Evolutionary conservation across 139 green algal genomes (phyloP).

Genomic region (Trebouxia sp.): DNA sequence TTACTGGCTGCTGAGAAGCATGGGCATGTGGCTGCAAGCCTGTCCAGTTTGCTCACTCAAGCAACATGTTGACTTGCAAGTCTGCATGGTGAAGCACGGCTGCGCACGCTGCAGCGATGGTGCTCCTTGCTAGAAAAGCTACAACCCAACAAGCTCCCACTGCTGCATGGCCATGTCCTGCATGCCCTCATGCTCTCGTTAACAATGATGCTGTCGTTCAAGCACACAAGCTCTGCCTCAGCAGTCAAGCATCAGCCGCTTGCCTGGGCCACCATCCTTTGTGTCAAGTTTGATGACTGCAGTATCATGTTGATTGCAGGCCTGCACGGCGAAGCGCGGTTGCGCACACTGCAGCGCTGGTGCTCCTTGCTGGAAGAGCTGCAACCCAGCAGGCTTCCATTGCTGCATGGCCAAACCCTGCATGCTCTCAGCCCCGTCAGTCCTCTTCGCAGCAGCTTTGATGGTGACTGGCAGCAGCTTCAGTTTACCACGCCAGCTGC

Average conservation of each 20-base stretch:
- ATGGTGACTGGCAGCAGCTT: constrained; percentile 20
- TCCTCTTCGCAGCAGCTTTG: constrained; percentile 1
- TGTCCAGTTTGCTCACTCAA: neutral
- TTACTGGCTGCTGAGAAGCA: neutral
- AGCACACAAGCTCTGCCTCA: neutral
- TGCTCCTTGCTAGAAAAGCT: neutral
- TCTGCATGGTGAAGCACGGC: neutral
- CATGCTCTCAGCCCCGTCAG: neutral
- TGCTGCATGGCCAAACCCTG: neutral
- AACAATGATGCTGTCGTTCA: neutral
- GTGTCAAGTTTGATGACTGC: neutral
- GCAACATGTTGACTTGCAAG: neutral
- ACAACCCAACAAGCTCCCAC: neutral
- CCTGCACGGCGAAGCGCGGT: neutral
- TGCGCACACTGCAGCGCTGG: constrained; percentile 13
- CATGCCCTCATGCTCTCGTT: neutral
- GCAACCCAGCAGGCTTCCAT: neutral
- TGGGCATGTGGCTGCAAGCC: neutral
- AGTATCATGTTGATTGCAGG: neutral
- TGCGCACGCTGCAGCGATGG: constrained; percentile 13
- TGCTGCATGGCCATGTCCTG: neutral
- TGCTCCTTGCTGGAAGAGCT: neutral
- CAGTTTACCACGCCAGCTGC: neutral
- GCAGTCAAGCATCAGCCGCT: neutral
- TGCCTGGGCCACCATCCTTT: neutral